Percentiles rank a stretch among this genome's conserved stretches.
phyloP scores from a whole-genome alignment of 1,139 yeast genomes.

The Wickerhamiella infanticola region DNA sequence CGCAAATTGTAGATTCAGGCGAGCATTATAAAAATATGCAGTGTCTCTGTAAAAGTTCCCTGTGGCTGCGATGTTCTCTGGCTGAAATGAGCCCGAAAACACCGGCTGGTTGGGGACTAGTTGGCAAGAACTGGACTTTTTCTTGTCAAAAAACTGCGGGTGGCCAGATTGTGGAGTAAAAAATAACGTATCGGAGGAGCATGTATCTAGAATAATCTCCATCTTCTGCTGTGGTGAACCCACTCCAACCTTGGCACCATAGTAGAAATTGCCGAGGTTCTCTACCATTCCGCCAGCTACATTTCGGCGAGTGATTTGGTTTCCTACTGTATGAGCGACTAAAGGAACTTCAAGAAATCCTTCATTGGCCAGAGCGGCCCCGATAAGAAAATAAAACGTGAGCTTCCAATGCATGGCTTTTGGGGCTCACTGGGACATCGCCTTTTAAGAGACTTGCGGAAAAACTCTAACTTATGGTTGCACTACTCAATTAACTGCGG shows the following conservation, averaged over 20 bases:
- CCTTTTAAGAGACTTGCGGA: no score
- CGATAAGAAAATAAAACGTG: no score
- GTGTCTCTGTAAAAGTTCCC: constrained; percentile 11
- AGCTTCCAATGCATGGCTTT: no score
- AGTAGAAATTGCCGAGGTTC: neutral
- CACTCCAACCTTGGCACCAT: neutral
- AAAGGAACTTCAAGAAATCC: no score
- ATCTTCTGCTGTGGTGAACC: neutral
- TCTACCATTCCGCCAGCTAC: neutral
- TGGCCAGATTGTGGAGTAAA: neutral
- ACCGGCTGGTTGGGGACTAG: constrained; percentile 1
- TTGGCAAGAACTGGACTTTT: constrained; percentile 30
- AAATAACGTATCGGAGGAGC: constrained; percentile 32
- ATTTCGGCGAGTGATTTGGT: neutral
- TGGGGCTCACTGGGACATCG: no score
- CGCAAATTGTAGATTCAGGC: constrained; percentile 24
- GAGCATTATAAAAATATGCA: constrained; percentile 28
- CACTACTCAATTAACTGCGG: no score
- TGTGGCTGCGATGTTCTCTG: constrained; percentile 3
- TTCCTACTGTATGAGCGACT: no score
- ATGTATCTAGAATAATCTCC: constrained; percentile 29
- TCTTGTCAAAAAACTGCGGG: constrained; percentile 25
- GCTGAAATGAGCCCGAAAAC: constrained; percentile 10
- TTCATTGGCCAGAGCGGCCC: no score
- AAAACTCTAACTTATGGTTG: no score